A percentile compares a stretch with the other conserved stretches of the same genome.
Evolutionary conservation across 768 basidiomycete species (phyloP).

Genomic region (Boletus reticuloceps): DNA sequence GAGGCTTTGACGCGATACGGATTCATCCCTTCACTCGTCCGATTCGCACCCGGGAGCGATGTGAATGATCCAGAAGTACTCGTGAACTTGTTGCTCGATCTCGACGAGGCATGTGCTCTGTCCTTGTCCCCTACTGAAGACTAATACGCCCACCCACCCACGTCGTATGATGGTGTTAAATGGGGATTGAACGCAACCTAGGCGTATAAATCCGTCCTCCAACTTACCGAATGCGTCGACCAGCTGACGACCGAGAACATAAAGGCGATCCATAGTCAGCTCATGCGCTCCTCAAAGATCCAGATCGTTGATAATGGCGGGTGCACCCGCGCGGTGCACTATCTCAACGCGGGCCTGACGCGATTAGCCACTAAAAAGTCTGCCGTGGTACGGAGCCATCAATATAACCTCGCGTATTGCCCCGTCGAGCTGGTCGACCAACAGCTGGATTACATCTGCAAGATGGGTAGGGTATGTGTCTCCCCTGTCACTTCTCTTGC

Average conservation of each 20-base stretch:
- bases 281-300: constrained; percentile 33
- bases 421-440: constrained; percentile 31
- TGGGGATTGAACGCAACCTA: background rate
- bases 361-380: constrained; percentile 29
- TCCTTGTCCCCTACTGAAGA: background rate
- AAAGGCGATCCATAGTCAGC: constrained; percentile 28
- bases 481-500: background rate
- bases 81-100: constrained; percentile 18
- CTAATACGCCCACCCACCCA: background rate
- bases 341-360: constrained; percentile 30
- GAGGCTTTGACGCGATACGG: constrained; percentile 26
- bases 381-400: constrained; percentile 30
- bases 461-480: constrained; percentile 31
- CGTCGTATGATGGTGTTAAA: background rate
- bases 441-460: constrained; percentile 34
- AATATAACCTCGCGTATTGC: constrained; percentile 34
- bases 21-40: constrained; percentile 24
- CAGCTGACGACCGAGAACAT: constrained; percentile 27
- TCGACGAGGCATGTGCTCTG: constrained; percentile 23
- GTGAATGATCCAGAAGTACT: constrained; percentile 23
- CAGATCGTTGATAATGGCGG: constrained; percentile 17
- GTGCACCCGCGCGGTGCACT: constrained; percentile 15
- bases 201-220: constrained; percentile 26
- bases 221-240: constrained; percentile 24
- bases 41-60: constrained; percentile 22